phyloP scores from a whole-genome alignment of 192 early-diverging fungal genomes.

The Rhizophagus clarus region DNA sequence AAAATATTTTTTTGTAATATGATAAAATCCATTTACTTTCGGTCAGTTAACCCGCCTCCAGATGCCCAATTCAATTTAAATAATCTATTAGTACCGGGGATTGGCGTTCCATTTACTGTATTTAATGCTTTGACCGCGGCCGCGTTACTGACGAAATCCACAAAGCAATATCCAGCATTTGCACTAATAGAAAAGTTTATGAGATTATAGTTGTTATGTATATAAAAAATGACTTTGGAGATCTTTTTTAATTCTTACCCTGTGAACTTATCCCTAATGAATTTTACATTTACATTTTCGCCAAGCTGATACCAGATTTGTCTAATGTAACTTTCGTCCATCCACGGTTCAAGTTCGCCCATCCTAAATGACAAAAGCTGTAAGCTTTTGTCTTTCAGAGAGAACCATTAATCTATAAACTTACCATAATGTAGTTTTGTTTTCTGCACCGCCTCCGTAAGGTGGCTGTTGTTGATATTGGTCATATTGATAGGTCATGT shows the following conservation, averaged over 20 bases:
- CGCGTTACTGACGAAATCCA: constrained; percentile 73
- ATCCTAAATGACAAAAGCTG: constrained; percentile 60
- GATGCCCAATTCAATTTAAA: constrained; percentile 99
- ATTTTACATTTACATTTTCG: constrained; percentile 88
- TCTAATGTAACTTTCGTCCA: constrained; percentile 93
- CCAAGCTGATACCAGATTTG: constrained; percentile 83
- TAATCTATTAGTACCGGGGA: constrained; percentile 77
- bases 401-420: not conserved
- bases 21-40: constrained; percentile 45
- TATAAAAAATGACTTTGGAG: not conserved
- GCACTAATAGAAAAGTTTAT: constrained; percentile 36
- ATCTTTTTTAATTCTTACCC: constrained; percentile 52
- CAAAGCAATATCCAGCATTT: constrained; percentile 90
- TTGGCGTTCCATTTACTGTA: constrained; percentile 75
- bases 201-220: not conserved
- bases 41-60: constrained; percentile 68
- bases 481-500: constrained; percentile 33
- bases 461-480: constrained; percentile 31
- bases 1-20: not conserved
- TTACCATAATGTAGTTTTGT: constrained; percentile 36
- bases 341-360: constrained; percentile 97
- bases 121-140: constrained; percentile 74
- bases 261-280: constrained; percentile 91
- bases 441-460: constrained; percentile 28
- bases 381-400: not conserved